Evolutionary conservation across 306 rosid genomes (phyloP).

Genomic region (Delonix regia): DNA sequence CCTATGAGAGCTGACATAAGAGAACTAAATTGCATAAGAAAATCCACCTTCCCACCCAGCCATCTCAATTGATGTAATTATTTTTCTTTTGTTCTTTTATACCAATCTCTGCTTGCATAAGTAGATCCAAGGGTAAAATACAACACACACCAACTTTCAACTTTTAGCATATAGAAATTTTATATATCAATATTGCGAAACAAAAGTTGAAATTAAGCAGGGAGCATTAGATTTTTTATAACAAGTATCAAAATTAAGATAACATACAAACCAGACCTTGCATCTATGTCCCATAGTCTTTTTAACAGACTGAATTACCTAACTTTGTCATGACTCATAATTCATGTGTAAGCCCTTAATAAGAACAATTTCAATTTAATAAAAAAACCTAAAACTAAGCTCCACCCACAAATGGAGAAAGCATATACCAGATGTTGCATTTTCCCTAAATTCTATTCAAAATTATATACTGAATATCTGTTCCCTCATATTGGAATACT

Average conservation of each 20-base stretch:
- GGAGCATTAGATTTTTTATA: neutral
- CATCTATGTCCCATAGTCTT: neutral
- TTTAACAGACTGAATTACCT: neutral
- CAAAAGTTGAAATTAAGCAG: neutral
- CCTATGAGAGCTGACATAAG: neutral
- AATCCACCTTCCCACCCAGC: neutral
- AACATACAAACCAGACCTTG: neutral
- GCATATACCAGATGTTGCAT: neutral
- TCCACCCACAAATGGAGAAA: neutral
- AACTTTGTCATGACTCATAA: neutral
- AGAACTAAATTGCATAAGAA: neutral
- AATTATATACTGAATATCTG: constrained; percentile 1
- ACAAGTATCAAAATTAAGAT: neutral
- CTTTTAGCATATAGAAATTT: neutral
- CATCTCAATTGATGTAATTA: neutral
- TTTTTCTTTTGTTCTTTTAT: neutral
- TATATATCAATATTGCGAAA: neutral
- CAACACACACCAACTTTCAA: neutral
- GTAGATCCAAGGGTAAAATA: neutral
- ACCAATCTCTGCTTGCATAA: neutral
- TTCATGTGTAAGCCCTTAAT: neutral
- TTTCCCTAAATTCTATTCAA: neutral
- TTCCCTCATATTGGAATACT: constrained; percentile 7
- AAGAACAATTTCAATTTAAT: neutral
- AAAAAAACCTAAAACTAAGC: neutral